Percentiles rank a stretch among this genome's conserved stretches.
These are phyloP conservation scores for Psilocybe subaeruginosa DNA, from an alignment of 768 basidiomycete species.

Conservation along the genomic window DNA sequence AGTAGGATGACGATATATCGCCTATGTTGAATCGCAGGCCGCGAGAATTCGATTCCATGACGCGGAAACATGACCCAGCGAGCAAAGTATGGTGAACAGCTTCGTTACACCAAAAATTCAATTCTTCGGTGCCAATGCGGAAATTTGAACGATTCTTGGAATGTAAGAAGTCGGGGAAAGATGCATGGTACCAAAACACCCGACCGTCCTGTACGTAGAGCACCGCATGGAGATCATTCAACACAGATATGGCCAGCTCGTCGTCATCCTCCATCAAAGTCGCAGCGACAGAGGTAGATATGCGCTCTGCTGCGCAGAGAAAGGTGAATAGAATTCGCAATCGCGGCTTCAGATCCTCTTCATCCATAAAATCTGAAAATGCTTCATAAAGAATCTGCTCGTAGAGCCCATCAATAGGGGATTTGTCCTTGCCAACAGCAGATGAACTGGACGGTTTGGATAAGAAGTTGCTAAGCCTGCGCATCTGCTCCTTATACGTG, in stretches of 20 bases:
- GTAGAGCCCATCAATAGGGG: conserved; percentile 18
- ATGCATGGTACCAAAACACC: conserved; percentile 17
- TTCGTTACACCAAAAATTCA: conserved; percentile 2
- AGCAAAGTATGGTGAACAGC: conserved; percentile 4
- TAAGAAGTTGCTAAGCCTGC: conserved; percentile 9
- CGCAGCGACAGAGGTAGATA: conserved; percentile 17
- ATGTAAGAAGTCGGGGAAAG: conserved; percentile 18
- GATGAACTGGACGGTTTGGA: not conserved
- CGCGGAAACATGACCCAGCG: conserved; percentile 14
- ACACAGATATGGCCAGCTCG: not conserved
- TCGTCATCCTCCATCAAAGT: conserved; percentile 5
- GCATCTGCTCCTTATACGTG: conserved; percentile 2
- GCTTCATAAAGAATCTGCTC: conserved; percentile 18
- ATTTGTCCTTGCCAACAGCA: not conserved
- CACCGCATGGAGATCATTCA: conserved; percentile 3
- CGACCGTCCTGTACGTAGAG: conserved; percentile 8
- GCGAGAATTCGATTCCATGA: conserved; percentile 11
- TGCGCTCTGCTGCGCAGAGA: conserved; percentile 22
- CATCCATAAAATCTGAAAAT: conserved; percentile 13
- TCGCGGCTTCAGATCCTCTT: conserved; percentile 3
- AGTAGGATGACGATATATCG: conserved; percentile 18
- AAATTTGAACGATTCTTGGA: conserved; percentile 3
- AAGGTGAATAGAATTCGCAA: conserved; percentile 23
- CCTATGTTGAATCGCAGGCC: conserved; percentile 22
- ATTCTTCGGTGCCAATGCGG: not conserved